Conservation (phyloP, 371 early-diverging fungal genomes). For the Mortierella polycephala region DNA sequence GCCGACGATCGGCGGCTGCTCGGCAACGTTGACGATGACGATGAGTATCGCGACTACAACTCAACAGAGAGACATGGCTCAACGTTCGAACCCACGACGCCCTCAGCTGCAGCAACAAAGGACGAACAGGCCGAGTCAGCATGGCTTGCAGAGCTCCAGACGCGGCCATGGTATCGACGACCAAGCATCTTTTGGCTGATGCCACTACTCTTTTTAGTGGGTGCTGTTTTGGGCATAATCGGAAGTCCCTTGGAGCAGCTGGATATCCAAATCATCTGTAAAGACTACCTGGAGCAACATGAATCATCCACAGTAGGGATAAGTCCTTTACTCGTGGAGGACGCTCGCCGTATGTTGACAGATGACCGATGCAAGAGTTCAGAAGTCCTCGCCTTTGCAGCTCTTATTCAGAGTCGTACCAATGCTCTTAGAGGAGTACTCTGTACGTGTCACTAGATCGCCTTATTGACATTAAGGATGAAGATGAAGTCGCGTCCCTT, state of each 20-base stretch:
- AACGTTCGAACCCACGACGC: too few species aligned
- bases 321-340: background rate
- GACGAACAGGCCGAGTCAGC: slow-evolving; percentile 12
- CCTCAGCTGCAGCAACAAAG: background rate
- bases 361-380: slow-evolving; percentile 15
- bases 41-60: too few species aligned
- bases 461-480: background rate
- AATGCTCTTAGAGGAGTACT: slow-evolving; percentile 8
- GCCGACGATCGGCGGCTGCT: too few species aligned
- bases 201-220: slow-evolving; percentile 1
- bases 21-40: too few species aligned
- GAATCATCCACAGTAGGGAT: too few species aligned
- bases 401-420: slow-evolving; percentile 5
- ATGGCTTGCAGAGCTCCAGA: slow-evolving; percentile 15
- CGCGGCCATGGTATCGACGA: slow-evolving; percentile 16
- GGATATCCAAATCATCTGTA: slow-evolving; percentile 22
- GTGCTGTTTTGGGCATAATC: slow-evolving; percentile 1
- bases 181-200: slow-evolving; percentile 18
- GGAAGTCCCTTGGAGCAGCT: slow-evolving; percentile 11
- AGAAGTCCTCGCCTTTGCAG: slow-evolving; percentile 9
- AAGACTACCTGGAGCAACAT: slow-evolving; percentile 6
- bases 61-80: too few species aligned
- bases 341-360: background rate
- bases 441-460: background rate
- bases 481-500: background rate